Evolutionary conservation across 768 basidiomycete genomes (phyloP).

Genomic region (Amanita polypyramis): DNA sequence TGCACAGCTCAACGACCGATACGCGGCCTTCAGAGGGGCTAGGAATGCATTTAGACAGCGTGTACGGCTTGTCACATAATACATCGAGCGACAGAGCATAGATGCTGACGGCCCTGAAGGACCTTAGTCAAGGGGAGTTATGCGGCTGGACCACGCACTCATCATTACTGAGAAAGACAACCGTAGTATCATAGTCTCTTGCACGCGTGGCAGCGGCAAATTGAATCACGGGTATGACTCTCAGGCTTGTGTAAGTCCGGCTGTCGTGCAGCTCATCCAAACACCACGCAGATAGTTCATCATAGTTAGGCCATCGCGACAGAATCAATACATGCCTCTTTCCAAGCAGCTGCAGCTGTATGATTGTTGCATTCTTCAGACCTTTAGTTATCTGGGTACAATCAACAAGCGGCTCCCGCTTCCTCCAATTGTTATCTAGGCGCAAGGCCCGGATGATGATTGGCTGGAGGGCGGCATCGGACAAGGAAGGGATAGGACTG

Average conservation of each 20-base stretch:
- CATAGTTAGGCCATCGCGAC: constrained; percentile 1
- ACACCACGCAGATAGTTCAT: constrained; percentile 3
- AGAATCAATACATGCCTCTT: constrained; percentile 2
- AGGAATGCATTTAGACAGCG: background rate
- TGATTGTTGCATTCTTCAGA: constrained; percentile 3
- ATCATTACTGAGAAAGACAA: constrained; percentile 3
- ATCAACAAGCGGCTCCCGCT: background rate
- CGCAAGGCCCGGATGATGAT: constrained; percentile 32
- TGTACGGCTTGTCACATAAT: background rate
- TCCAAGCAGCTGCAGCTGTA: constrained; percentile 6
- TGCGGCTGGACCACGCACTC: background rate
- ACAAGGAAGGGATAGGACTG: constrained; percentile 20
- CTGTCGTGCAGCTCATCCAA: background rate
- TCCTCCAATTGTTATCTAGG: constrained; percentile 40
- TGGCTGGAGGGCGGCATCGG: constrained; percentile 29
- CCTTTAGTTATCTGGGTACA: background rate
- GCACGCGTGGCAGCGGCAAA: constrained; percentile 1
- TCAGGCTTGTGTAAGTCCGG: background rate
- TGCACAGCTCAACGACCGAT: constrained; percentile 3
- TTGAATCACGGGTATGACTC: constrained; percentile 5
- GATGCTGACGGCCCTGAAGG: constrained; percentile 1
- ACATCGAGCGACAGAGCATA: background rate
- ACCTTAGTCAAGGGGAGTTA: background rate
- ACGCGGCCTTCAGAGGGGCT: constrained; percentile 3
- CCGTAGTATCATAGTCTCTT: background rate